These are phyloP conservation scores for Candida nonsorbophila DNA, from an alignment of 805 yeast species.

Conservation along the genomic window DNA sequence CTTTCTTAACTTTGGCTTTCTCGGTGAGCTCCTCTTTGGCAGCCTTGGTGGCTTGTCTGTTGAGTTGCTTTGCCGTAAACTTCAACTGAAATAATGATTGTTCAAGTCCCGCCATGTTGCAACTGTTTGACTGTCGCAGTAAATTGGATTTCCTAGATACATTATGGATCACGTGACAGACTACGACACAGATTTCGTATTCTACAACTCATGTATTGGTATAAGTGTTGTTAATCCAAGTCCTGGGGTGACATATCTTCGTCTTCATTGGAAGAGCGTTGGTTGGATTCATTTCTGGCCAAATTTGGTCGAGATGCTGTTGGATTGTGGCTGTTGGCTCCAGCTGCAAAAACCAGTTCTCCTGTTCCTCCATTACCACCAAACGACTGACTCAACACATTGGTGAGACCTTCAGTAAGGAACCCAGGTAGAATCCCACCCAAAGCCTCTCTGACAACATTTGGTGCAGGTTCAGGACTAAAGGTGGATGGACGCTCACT, in stretches of 20 bases:
- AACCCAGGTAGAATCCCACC: constrained; percentile 11
- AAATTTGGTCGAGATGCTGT: background rate
- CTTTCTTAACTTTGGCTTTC: constrained; percentile 85
- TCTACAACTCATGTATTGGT: background rate
- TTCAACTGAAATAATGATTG: constrained; percentile 62
- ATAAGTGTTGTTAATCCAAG: constrained; percentile 3
- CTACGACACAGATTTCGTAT: background rate
- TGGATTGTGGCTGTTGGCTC: background rate
- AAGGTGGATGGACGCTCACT: too few relatives aligned
- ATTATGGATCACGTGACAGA: background rate
- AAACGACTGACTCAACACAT: constrained; percentile 7
- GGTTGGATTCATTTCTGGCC: background rate
- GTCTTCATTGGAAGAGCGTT: background rate
- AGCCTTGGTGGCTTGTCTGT: constrained; percentile 84
- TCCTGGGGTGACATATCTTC: constrained; percentile 2
- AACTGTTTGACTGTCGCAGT: background rate
- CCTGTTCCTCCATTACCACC: constrained; percentile 6
- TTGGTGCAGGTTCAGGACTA: too few relatives aligned
- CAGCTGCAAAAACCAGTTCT: background rate
- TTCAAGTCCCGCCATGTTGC: constrained; percentile 34
- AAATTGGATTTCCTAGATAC: background rate
- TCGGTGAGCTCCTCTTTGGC: constrained; percentile 87
- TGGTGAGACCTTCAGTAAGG: constrained; percentile 7
- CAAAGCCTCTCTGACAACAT: constrained; percentile 8
- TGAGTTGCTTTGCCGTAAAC: constrained; percentile 91